Conservation (phyloP, 2,329 filamentous ascomycete genomes). For the Myrmaecium sp. region DNA sequence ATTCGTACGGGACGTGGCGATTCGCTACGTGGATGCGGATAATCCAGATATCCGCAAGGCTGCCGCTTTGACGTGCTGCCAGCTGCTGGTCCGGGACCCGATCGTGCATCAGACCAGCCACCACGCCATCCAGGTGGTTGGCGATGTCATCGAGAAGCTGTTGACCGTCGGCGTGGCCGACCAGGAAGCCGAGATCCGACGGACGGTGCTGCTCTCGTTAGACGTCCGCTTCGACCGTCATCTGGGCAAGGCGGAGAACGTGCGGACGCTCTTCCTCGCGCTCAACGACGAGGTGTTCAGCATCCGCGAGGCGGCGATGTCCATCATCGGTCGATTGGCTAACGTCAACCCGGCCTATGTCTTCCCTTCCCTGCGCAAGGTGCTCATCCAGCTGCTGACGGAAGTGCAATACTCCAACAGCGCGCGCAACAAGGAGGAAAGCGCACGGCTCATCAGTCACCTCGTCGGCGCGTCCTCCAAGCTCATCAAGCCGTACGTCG, state of each 20-base stretch:
- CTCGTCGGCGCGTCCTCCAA: slow-evolving; percentile 85
- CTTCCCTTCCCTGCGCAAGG: slow-evolving; percentile 85
- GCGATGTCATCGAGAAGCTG: slow-evolving; percentile 93
- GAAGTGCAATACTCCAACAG: slow-evolving; percentile 95
- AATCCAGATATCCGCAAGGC: slow-evolving; percentile 87
- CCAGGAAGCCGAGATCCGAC: slow-evolving; percentile 68
- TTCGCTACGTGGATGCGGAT: slow-evolving; percentile 95
- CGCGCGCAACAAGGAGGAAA: slow-evolving; percentile 87
- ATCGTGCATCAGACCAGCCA: slow-evolving; percentile 97
- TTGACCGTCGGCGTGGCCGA: slow-evolving; percentile 91
- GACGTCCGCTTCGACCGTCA: slow-evolving; percentile 92
- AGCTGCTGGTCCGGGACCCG: slow-evolving; percentile 89
- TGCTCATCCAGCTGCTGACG: slow-evolving; percentile 87
- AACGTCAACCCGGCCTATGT: slow-evolving; percentile 91
- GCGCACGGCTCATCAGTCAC: slow-evolving; percentile 78
- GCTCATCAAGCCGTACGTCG: slow-evolving; percentile 89
- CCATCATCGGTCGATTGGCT: slow-evolving; percentile 87
- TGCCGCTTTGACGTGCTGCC: slow-evolving; percentile 89
- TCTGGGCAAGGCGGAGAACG: slow-evolving; percentile 93
- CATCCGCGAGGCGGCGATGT: slow-evolving; percentile 86
- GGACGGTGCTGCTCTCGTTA: slow-evolving; percentile 73
- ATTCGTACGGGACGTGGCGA: slow-evolving; percentile 94
- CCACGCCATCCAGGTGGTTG: slow-evolving; percentile 90
- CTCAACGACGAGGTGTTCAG: slow-evolving; percentile 88
- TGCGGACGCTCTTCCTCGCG: slow-evolving; percentile 84